Percentiles rank a stretch among this genome's conserved stretches.
Evolutionary conservation across 2,329 filamentous ascomycete genomes (phyloP).

Genomic region (Ophiostoma novo-ulmi): DNA sequence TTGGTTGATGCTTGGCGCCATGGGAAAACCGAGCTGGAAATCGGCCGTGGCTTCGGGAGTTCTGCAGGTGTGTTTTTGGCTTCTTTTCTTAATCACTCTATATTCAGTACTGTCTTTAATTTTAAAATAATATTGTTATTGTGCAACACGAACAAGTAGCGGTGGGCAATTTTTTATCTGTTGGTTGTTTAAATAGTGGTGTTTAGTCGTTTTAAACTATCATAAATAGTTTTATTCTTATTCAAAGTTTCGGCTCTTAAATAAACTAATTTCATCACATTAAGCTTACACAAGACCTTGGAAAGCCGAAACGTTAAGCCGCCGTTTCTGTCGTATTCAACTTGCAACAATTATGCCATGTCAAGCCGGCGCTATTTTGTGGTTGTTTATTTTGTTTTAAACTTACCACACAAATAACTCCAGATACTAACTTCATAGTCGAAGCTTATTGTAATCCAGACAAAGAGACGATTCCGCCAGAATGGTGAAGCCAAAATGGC

Average conservation of each 20-base stretch:
- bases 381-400: too few species aligned
- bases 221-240: too few species aligned
- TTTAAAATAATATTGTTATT: background rate
- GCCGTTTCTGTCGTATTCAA: background rate
- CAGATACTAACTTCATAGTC: background rate
- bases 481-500: constrained; percentile 8
- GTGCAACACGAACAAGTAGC: background rate
- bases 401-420: background rate
- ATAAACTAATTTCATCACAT: background rate
- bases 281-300: background rate
- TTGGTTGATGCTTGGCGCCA: background rate
- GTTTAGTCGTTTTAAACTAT: too few species aligned
- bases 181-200: too few species aligned
- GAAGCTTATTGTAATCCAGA: background rate
- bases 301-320: background rate
- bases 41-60: background rate
- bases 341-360: background rate
- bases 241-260: too few species aligned
- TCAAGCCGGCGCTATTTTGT: too few species aligned
- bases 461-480: constrained; percentile 6
- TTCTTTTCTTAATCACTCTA: background rate
- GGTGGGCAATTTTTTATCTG: too few species aligned
- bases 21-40: background rate
- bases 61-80: background rate
- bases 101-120: background rate